These are phyloP conservation scores for Termitomyces sp. DNA, from an alignment of 768 basidiomycete genomes.

Conservation along the genomic window DNA sequence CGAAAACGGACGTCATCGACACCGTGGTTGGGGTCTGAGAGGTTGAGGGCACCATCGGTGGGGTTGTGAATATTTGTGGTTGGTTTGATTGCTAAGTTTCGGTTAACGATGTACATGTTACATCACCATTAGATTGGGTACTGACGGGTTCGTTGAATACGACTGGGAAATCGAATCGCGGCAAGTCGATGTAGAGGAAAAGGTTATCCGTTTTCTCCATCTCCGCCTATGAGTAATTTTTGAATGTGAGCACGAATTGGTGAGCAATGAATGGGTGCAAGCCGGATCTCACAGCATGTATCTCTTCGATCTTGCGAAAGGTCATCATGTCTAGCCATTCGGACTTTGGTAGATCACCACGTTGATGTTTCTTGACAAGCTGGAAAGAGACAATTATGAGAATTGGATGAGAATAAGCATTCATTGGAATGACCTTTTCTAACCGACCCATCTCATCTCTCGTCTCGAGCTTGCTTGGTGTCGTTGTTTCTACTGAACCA, in stretches of 20 bases:
- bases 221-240: conserved; percentile 58
- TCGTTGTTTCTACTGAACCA: conserved; percentile 73
- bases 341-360: conserved; percentile 88
- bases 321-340: conserved; percentile 95
- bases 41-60: conserved; percentile 35
- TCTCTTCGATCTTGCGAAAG: conserved; percentile 93
- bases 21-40: conserved; percentile 43
- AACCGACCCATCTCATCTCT: conserved; percentile 94
- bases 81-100: conserved; percentile 34
- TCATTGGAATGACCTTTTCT: conserved; percentile 63
- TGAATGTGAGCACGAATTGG: not conserved
- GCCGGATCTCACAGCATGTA: conserved; percentile 62
- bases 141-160: conserved; percentile 88
- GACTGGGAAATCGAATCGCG: conserved; percentile 95
- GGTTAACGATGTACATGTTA: not conserved
- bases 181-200: conserved; percentile 95
- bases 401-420: not conserved
- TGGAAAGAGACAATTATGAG: conserved; percentile 18
- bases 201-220: conserved; percentile 89
- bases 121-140: conserved; percentile 1
- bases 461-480: conserved; percentile 80
- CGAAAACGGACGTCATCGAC: conserved; percentile 45
- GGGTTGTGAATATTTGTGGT: conserved; percentile 33
- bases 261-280: too few species aligned
- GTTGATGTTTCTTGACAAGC: conserved; percentile 94